Base-by-base conservation (phyloP, 2,329 filamentous ascomycete species). In the Claviceps sorghi region DNA sequence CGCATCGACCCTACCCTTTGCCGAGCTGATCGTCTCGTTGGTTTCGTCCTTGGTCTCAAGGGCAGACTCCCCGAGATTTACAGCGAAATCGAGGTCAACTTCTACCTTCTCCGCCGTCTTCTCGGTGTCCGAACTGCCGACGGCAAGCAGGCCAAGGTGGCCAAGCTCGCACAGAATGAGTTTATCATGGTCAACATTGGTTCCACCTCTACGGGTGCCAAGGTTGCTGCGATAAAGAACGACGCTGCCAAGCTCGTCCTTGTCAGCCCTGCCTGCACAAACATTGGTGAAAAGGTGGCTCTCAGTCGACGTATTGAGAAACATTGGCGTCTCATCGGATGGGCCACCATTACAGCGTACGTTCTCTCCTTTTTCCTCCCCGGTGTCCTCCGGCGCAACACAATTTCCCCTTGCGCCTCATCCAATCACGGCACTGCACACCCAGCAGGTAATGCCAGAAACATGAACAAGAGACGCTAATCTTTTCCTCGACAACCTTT, bases 111-210 rank as follows among this genome's bases (percentile, higher is more conserved):
- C 57, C 86, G 91, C 63, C 82, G 93, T 62, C 78, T 98, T 57
- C 81, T 98, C 53, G 93, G 93, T 82, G 93, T 98, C 64, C 90
- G 94, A 75, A 95, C 93, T 47, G 89, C 91, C 57, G 93, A 98
- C 61, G 93, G 93, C 68, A 98, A 98, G 78, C 93, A 97, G 73
- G 91, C 91, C 65, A 98, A 98, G 84, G 93, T 98, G 60, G 89
- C 90, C 62, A 98, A 98, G 77, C 78, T 98, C 59, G 78, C 89
- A 53, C 98, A 97, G 83, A 96, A 95, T 73, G 93, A 98, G 71
- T 89, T 97, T 64, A 84, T 98, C 71, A 97, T 98, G 93, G 93
- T 98, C 59, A 98, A 98, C 77, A 98, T 98, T 67, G 93, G 93
- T 56, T 95, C 88, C 40, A 97, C 91, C 10, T 94, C 93, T 47